Evolutionary conservation across 148 eudicot genomes (phyloP).

Genomic region (Dianthus caryophyllus): DNA sequence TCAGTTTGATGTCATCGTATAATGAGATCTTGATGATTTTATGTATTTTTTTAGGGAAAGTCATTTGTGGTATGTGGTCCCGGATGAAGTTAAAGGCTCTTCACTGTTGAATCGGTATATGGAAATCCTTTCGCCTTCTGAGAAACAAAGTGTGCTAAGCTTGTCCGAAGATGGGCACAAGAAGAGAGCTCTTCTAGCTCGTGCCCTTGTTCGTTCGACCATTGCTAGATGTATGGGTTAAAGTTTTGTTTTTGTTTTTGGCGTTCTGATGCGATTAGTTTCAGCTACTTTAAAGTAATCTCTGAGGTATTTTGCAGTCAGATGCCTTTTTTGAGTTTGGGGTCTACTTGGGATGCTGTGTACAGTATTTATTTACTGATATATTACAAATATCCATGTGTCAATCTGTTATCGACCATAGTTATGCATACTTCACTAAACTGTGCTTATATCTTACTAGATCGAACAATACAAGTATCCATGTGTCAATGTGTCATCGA

Average conservation of each 20-base stretch:
- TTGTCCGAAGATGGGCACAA: slow-evolving; percentile 42
- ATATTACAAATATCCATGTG: not conserved
- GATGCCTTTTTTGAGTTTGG: not conserved
- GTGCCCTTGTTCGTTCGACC: slow-evolving; percentile 81
- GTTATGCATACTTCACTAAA: not conserved
- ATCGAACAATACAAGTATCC: slow-evolving; percentile 42
- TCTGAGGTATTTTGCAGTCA: not conserved
- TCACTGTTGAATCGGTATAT: slow-evolving; percentile 49
- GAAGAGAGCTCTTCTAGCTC: slow-evolving; percentile 72
- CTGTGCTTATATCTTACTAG: slow-evolving; percentile 43
- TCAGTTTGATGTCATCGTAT: not conserved
- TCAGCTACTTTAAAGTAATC: not conserved
- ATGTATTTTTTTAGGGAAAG: slow-evolving; percentile 50
- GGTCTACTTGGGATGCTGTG: not conserved
- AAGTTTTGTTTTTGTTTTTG: not conserved
- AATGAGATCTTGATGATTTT: not conserved
- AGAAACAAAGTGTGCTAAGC: slow-evolving; percentile 54
- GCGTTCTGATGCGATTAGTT: not conserved
- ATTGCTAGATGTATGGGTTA: slow-evolving; percentile 63
- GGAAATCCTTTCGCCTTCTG: slow-evolving; percentile 61
- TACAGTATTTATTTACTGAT: not conserved
- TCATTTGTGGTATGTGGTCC: slow-evolving; percentile 77
- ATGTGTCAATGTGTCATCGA: not conserved
- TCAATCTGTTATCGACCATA: not conserved
- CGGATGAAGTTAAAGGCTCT: slow-evolving; percentile 57